Base-by-base conservation (phyloP, 1,284 basidiomycete species). In the Malassezia restricta region DNA sequence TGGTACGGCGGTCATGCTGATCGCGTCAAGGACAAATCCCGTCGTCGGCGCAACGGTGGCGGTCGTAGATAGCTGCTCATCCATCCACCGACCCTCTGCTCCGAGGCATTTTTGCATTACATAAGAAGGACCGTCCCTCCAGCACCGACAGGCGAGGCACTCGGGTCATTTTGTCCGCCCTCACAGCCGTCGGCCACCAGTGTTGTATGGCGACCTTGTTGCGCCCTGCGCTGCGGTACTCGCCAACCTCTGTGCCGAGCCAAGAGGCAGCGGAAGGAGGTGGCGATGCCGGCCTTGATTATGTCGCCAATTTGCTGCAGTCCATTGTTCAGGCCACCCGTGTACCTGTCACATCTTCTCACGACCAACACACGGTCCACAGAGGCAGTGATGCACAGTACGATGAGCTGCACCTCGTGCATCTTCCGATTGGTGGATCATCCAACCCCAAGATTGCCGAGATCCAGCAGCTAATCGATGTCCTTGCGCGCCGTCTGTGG, bases 1-100 rank as follows among this genome's bases (percentile, higher is more conserved):
- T 54, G 52, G 52, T 54, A 54, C 47, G 52, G 52, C 42, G 52
- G 52, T 12, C 48, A 48, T 31, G 27, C 47, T 28, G 44, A 51
- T 6, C 49, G 40, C 17, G 8, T 29, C 15, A 24, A 33, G 2
- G 43, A 47, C 33, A 29, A 31, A 14, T 27, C 37, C 33, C 49
- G 38, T 32, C 43, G 49, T 12, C 14, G 35, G 11, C 17, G 42
- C 17, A 15, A 41, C 41, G 44, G 32, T 20, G 44, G 15, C 30
- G 44, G 33, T 39, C 33, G 44, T 39, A 17, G 43, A 15, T 45
- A 45, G 49, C 30, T 38, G 33, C 5, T 2, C 20, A 24, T 24
- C 20, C 20, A 24, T 24, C 20, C 20, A 24, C 20, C 20, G 20
- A 24, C 20, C 20, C 20, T 4, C 20, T 24, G 20, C 20, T 24